A percentile compares a stretch with the other conserved stretches of the same genome.
Evolutionary conservation across 1,284 basidiomycete species (phyloP).

Genomic region (Cryptococcus sp.): DNA sequence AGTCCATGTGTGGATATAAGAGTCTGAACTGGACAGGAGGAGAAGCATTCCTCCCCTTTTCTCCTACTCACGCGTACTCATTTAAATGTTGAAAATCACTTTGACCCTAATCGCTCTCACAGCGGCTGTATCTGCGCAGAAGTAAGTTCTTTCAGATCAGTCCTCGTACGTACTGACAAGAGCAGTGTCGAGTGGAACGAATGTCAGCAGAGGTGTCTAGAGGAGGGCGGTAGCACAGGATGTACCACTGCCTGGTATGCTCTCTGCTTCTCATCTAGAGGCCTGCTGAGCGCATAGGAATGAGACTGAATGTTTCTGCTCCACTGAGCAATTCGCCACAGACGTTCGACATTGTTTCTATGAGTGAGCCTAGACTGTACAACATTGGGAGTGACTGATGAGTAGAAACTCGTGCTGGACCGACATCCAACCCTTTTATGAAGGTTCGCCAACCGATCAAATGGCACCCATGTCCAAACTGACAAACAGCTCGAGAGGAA

Average conservation of each 20-base stretch:
- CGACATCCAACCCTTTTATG: neutral
- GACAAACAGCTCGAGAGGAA: neutral
- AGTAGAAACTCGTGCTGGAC: neutral
- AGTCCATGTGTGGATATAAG: no score
- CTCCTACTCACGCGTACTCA: neutral
- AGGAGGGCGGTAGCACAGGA: neutral
- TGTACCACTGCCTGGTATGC: neutral
- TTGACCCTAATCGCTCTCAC: neutral
- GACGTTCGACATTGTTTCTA: neutral
- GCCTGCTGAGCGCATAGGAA: neutral
- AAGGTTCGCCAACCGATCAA: neutral
- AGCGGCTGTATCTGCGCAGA: neutral
- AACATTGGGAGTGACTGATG: neutral
- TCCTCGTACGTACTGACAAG: neutral
- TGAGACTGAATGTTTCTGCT: neutral
- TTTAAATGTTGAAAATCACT: neutral
- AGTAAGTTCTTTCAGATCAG: neutral
- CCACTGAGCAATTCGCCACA: neutral
- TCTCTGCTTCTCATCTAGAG: neutral
- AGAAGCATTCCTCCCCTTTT: neutral
- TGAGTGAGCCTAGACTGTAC: neutral
- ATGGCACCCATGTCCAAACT: neutral
- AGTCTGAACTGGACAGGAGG: neutral
- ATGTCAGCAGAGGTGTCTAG: neutral
- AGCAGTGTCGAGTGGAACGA: neutral